phyloP scores from a whole-genome alignment of 73 alveolate species.

The Effrenium voratum region DNA sequence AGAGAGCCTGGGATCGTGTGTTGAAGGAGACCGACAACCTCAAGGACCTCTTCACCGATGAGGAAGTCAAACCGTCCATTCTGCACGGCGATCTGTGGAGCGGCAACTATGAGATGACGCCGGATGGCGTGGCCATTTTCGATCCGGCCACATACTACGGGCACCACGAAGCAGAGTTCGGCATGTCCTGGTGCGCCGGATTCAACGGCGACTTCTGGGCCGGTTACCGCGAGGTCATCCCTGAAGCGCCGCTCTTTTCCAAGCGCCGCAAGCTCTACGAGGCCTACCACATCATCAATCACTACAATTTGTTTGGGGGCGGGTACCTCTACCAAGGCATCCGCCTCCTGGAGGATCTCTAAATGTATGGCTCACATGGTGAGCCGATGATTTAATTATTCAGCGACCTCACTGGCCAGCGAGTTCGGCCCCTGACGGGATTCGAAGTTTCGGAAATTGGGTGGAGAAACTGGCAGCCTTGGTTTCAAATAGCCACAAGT shows the following conservation, averaged over 20 bases:
- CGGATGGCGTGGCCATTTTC: constrained; percentile 74
- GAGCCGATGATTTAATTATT: too few relatives aligned
- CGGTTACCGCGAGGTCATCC: constrained; percentile 79
- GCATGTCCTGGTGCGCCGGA: constrained; percentile 89
- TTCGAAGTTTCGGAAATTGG: too few relatives aligned
- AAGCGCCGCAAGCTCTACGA: constrained; percentile 78
- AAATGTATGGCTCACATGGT: not conserved
- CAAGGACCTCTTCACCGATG: constrained; percentile 51
- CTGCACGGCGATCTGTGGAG: constrained; percentile 93
- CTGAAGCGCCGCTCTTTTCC: constrained; percentile 62
- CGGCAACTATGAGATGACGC: constrained; percentile 76
- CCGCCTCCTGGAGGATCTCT: constrained; percentile 38
- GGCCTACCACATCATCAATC: constrained; percentile 87
- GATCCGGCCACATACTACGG: constrained; percentile 36
- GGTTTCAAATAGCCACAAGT: too few relatives aligned
- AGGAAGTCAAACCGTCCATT: constrained; percentile 85
- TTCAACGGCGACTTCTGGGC: constrained; percentile 87
- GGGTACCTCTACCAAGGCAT: constrained; percentile 79
- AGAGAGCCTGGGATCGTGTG: constrained; percentile 45
- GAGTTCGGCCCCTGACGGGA: too few relatives aligned
- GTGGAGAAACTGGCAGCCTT: too few relatives aligned
- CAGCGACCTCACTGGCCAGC: too few relatives aligned
- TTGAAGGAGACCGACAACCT: constrained; percentile 51
- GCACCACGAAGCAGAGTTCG: constrained; percentile 72
- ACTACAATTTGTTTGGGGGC: constrained; percentile 92